Percentiles rank a stretch among this genome's conserved stretches.
Evolutionary conservation across 306 rosid species (phyloP).

Genomic region (Ceratonia siliqua): DNA sequence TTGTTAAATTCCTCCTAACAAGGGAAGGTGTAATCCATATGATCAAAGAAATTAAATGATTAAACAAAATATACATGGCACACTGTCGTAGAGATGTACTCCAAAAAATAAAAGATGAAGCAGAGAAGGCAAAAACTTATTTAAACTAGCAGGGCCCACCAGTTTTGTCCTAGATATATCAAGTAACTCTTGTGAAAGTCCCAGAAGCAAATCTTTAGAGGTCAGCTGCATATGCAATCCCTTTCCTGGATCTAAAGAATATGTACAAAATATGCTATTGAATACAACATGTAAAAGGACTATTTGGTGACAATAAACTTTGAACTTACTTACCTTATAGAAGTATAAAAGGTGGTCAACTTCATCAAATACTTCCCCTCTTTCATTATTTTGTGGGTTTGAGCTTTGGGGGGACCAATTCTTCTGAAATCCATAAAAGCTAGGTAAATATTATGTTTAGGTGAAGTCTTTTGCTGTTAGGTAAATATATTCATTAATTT

Average conservation of each 20-base stretch:
- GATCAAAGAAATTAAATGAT: no score
- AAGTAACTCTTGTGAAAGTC: background rate
- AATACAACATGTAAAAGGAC: background rate
- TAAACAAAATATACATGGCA: background rate
- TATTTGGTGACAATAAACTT: background rate
- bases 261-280: background rate
- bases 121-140: background rate
- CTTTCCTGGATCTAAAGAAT: background rate
- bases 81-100: no score
- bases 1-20: conserved; percentile 4
- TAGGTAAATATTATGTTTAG: conserved; percentile 4
- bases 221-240: background rate
- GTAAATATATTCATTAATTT: background rate
- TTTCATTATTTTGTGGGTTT: background rate
- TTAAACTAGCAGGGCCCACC: background rate
- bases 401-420: background rate
- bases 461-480: background rate
- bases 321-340: background rate
- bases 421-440: background rate
- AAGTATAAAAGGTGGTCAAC: background rate
- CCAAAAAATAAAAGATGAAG: background rate
- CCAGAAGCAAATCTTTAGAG: background rate
- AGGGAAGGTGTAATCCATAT: background rate
- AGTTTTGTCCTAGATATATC: background rate
- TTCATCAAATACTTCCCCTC: background rate